phyloP scores from a whole-genome alignment of 345 rosid genomes.

The Hibiscus syriacus region DNA sequence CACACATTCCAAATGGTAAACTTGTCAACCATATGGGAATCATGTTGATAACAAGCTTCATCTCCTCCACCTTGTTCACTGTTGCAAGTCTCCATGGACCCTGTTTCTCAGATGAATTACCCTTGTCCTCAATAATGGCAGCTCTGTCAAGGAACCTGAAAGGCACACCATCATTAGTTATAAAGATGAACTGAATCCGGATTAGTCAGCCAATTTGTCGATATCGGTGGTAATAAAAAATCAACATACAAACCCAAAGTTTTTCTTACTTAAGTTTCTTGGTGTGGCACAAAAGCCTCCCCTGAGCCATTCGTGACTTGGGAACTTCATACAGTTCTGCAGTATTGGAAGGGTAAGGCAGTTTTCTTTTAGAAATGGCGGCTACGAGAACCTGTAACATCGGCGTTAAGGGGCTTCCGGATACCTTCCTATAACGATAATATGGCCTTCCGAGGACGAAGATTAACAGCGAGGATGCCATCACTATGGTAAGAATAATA shows the following conservation, averaged over 20 bases:
- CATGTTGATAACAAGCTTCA: conserved; percentile 80
- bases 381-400: conserved; percentile 74
- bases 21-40: conserved; percentile 79
- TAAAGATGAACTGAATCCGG: too few species aligned
- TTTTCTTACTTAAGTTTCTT: conserved; percentile 51
- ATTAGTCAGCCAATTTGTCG: too few species aligned
- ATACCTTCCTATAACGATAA: conserved; percentile 60
- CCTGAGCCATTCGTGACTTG: conserved; percentile 26
- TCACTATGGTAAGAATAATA: conserved; percentile 46
- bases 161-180: not conserved
- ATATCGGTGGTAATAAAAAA: too few species aligned
- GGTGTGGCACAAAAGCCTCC: conserved; percentile 63
- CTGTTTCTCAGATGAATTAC: conserved; percentile 30
- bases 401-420: conserved; percentile 83
- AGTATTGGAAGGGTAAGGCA: conserved; percentile 49
- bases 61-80: conserved; percentile 77
- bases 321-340: conserved; percentile 47
- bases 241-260: too few species aligned
- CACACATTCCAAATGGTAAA: conserved; percentile 68
- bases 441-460: conserved; percentile 60
- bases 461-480: conserved; percentile 55
- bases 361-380: conserved; percentile 63
- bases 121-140: conserved; percentile 44
- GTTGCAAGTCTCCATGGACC: conserved; percentile 74
- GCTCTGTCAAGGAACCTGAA: conserved; percentile 92